Percentiles rank a stretch among this genome's conserved stretches.
These are phyloP conservation scores for Rhizoclosmatium globosum DNA, from an alignment of 192 early-diverging fungal genomes.

Conservation along the genomic window DNA sequence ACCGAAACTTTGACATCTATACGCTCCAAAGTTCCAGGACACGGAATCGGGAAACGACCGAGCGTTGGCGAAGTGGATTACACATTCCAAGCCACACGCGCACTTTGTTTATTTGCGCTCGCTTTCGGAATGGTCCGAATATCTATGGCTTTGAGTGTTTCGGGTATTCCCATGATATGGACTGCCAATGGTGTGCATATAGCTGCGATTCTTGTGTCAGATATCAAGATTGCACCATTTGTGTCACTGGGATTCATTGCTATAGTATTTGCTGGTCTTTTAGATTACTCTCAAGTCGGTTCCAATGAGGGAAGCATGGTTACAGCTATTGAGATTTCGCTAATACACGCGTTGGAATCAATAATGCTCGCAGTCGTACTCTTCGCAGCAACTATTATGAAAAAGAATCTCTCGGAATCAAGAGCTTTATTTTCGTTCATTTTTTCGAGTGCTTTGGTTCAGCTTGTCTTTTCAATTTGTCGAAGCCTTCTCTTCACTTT, in stretches of 20 bases:
- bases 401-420: not conserved
- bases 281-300: not conserved
- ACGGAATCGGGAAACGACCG: too few relatives aligned
- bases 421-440: not conserved
- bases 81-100: too few relatives aligned
- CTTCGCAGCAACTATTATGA: not conserved
- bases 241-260: not conserved
- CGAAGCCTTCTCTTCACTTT: not conserved
- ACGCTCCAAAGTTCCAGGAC: too few relatives aligned
- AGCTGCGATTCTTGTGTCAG: not conserved
- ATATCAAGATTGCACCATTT: not conserved
- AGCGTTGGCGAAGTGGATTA: too few relatives aligned
- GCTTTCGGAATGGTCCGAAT: not conserved
- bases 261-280: not conserved
- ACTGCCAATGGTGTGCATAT: conserved; percentile 11
- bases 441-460: not conserved
- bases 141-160: not conserved
- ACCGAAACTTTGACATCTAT: too few relatives aligned
- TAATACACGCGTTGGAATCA: conserved; percentile 1
- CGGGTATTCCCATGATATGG: conserved; percentile 12
- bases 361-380: not conserved
- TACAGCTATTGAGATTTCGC: too few relatives aligned
- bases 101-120: too few relatives aligned
- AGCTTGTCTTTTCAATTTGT: not conserved
- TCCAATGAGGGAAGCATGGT: not conserved